Evolutionary conservation across 176 grass and related monocot genomes (phyloP), one percentile per base, ranked within the genome.

Genomic region (Hyparrhenia diplandra): DNA sequence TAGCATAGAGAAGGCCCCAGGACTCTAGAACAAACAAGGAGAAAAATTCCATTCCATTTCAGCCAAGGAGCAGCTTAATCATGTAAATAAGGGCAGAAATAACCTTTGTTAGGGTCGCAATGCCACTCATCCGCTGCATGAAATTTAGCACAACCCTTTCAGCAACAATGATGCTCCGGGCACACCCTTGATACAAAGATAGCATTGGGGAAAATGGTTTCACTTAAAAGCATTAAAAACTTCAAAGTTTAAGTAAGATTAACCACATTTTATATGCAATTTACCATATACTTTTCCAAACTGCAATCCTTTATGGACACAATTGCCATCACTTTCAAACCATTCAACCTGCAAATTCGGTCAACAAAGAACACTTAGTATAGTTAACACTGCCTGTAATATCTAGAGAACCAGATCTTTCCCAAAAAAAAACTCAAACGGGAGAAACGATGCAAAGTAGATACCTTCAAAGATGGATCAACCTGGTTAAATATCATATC

Each of bases 91-190:
- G 21, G 58, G 24, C 20, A 82, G 1, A 42, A 49, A 68, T 82
- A 67, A 98, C 95, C 92, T 98, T 98, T 12, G 95, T 93, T 34
- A 98, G 82, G 59, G 95, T 98, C 12, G 95, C 95, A 57, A 95
- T 98, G 69, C 95, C 95, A 69, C 95, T 98, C 95, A 95, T 98
- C 69, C 95, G 94, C 89, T 98, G 95, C 90, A 98, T 98, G 80
- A 98, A 98, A 82, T 98, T 98, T 51, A 98, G 96, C 62, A 89
- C 96, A 61, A 98, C 90, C 64, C 96, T 89, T 84, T 98, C 96
- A 34, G 92, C 96, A 65, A 98, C 79, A 28, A 98, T 95, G 30
- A 98, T 98, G 77, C 76, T 98, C 32, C 74, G 73, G 30, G 96
- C 96, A 77, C 90, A 89, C 31, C 96, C 96, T 95, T 86, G 63